Conservation (phyloP, 306 rosid genomes). For the Coriaria nepalensis region DNA sequence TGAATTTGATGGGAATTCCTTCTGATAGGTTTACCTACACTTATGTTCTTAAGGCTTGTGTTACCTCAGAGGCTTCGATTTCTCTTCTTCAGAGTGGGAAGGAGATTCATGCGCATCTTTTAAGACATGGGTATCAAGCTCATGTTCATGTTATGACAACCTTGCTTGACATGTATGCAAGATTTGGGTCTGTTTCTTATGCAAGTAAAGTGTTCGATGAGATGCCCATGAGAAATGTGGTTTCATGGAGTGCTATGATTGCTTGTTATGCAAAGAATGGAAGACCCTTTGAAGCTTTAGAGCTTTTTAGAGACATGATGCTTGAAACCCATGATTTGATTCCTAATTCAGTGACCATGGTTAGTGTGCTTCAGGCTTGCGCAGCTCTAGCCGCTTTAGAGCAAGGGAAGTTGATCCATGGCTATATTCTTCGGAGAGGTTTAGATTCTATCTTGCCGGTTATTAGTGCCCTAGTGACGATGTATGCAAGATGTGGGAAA, state of each 20-base stretch:
- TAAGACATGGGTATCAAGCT: conserved; percentile 63
- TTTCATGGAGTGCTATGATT: conserved; percentile 94
- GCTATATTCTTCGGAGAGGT: conserved; percentile 73
- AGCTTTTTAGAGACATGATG: conserved; percentile 62
- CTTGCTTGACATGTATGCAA: conserved; percentile 73
- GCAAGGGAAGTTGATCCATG: conserved; percentile 78
- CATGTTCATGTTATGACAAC: conserved; percentile 73
- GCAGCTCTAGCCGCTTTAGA: conserved; percentile 65
- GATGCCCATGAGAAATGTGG: conserved; percentile 60
- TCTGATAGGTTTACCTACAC: conserved; percentile 79
- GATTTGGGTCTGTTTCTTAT: conserved; percentile 50
- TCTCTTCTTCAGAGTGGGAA: conserved; percentile 51
- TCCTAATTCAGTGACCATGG: conserved; percentile 94
- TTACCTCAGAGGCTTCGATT: conserved; percentile 39
- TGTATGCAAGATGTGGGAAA: conserved; percentile 87
- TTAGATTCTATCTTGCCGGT: conserved; percentile 79
- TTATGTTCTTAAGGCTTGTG: conserved; percentile 75
- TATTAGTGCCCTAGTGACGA: conserved; percentile 55
- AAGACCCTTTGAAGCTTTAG: conserved; percentile 61
- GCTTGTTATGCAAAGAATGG: conserved; percentile 76
- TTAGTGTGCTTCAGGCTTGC: conserved; percentile 86
- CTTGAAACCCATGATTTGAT: conserved; percentile 34
- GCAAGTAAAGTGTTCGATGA: conserved; percentile 52
- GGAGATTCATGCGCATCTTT: conserved; percentile 83
- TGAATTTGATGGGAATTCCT: conserved; percentile 41